A percentile compares a stretch with the other conserved stretches of the same genome.
These are phyloP conservation scores for Dictyostelium purpureum DNA, from an alignment of 78 protist species.

Conservation along the genomic window DNA sequence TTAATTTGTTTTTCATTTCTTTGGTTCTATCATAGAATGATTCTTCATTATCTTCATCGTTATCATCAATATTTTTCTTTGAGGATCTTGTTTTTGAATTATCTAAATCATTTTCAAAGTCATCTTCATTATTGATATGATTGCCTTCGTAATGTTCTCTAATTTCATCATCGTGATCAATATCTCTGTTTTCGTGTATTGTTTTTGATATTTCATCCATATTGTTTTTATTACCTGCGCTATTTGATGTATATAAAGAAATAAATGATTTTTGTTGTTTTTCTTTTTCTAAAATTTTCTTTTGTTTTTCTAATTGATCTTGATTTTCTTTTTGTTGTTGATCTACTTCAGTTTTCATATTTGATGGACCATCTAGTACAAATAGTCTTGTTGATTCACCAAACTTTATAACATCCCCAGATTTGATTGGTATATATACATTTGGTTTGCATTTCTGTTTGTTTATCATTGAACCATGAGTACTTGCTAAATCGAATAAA, in stretches of 20 bases:
- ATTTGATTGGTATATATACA: background rate
- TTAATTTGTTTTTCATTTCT: constrained; percentile 11
- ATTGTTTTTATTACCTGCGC: background rate
- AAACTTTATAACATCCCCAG: constrained; percentile 69
- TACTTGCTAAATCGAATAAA: constrained; percentile 61
- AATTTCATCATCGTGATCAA: constrained; percentile 32
- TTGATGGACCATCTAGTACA: constrained; percentile 17
- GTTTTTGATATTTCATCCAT: too few relatives aligned
- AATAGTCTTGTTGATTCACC: constrained; percentile 80
- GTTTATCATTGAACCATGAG: constrained; percentile 79
- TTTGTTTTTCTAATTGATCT: background rate
- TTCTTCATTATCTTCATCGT: constrained; percentile 22
- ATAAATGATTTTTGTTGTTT: background rate
- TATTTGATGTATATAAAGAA: background rate
- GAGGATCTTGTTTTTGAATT: background rate
- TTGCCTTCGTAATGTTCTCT: background rate
- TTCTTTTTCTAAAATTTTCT: background rate
- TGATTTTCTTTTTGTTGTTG: background rate
- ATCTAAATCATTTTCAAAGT: constrained; percentile 12
- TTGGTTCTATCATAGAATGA: constrained; percentile 60
- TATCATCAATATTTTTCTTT: background rate
- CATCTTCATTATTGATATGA: background rate
- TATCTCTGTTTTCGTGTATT: too few relatives aligned
- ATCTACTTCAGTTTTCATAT: background rate
- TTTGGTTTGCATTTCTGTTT: constrained; percentile 37